Conservation (phyloP, 768 basidiomycete genomes). For the Paxillus ammoniavirescens region DNA sequence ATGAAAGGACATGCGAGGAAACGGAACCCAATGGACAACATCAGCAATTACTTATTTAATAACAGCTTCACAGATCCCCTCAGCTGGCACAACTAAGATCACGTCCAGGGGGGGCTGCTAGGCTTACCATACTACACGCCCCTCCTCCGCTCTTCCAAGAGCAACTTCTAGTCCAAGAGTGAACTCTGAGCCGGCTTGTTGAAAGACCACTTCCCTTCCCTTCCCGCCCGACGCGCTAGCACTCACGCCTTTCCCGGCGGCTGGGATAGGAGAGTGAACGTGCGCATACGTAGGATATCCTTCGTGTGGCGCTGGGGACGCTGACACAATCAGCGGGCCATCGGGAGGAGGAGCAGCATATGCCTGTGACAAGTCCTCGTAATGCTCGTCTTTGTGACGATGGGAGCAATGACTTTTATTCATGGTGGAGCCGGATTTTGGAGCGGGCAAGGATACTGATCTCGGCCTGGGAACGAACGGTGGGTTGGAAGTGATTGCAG, state of each 20-base stretch:
- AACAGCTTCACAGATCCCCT: slow-evolving; percentile 4
- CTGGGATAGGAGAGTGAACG: slow-evolving; percentile 16
- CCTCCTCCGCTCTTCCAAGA: slow-evolving; percentile 32
- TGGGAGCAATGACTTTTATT: slow-evolving; percentile 18
- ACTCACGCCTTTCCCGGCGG: slow-evolving; percentile 13
- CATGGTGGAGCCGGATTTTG: background rate
- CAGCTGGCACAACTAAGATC: background rate
- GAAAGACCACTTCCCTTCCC: slow-evolving; percentile 23
- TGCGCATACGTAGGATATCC: slow-evolving; percentile 30
- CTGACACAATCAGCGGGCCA: slow-evolving; percentile 23
- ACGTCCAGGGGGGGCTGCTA: background rate
- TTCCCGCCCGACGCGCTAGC: slow-evolving; percentile 9
- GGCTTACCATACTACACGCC: slow-evolving; percentile 30
- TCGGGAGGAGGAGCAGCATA: slow-evolving; percentile 30
- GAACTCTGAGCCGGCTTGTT: slow-evolving; percentile 26
- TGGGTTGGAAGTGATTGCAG: slow-evolving; percentile 8
- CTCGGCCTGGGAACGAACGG: slow-evolving; percentile 22
- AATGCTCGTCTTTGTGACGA: slow-evolving; percentile 16
- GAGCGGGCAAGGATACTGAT: slow-evolving; percentile 24
- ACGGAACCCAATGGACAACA: slow-evolving; percentile 15
- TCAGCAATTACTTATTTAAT: slow-evolving; percentile 13
- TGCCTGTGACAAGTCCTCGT: slow-evolving; percentile 28
- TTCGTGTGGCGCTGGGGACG: slow-evolving; percentile 17
- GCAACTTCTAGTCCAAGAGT: slow-evolving; percentile 31
- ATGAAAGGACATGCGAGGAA: background rate